These are phyloP conservation scores for Phylloporus arenicola DNA, from an alignment of 768 basidiomycete genomes.

Conservation along the genomic window DNA sequence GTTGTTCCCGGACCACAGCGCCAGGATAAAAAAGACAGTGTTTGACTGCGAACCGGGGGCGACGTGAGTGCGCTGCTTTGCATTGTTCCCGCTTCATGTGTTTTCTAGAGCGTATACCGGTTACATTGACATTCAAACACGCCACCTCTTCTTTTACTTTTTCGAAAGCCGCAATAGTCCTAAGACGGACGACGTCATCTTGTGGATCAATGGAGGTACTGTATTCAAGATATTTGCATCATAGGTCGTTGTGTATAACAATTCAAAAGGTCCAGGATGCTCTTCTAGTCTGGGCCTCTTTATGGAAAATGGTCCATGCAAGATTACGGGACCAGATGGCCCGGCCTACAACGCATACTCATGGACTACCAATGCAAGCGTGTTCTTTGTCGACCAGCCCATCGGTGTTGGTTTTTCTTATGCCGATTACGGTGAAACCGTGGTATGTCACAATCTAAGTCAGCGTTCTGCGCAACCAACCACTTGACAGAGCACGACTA, in stretches of 20 bases:
- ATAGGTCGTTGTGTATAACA: neutral
- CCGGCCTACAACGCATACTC: constrained; percentile 36
- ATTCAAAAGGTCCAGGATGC: constrained; percentile 41
- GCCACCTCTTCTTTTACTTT: constrained; percentile 55
- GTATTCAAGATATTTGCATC: neutral
- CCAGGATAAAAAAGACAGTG: constrained; percentile 35
- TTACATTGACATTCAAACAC: constrained; percentile 45
- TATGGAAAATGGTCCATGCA: neutral
- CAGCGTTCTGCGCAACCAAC: neutral
- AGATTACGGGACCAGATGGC: neutral
- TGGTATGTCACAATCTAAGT: neutral
- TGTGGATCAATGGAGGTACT: constrained; percentile 63
- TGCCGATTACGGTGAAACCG: constrained; percentile 30
- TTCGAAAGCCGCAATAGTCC: constrained; percentile 51
- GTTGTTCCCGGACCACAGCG: constrained; percentile 37
- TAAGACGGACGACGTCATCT: constrained; percentile 53
- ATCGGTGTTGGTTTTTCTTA: constrained; percentile 35
- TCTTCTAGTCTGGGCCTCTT: neutral
- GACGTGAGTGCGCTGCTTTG: neutral
- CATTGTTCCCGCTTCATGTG: neutral
- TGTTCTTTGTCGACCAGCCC: constrained; percentile 70
- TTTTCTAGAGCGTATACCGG: constrained; percentile 41
- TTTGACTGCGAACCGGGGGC: constrained; percentile 8
- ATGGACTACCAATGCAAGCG: constrained; percentile 60
- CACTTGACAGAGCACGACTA: constrained; percentile 35